Evolutionary conservation across 2,329 filamentous ascomycete species (phyloP).

Genomic region (Ascochyta lentis): DNA sequence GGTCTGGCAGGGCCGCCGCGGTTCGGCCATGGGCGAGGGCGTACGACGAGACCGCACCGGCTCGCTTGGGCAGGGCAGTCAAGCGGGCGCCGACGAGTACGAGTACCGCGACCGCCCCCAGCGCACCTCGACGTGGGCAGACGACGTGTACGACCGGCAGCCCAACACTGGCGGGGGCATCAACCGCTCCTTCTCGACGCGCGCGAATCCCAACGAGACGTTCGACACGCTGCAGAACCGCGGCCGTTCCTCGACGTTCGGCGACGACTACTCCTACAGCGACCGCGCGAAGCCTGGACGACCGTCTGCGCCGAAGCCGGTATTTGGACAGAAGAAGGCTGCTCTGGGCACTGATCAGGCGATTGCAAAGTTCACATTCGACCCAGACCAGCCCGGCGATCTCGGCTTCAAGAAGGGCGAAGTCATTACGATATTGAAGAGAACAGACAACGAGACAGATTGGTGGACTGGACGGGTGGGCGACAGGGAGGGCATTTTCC

Average conservation of each 20-base stretch:
- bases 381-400: slow-evolving; percentile 90
- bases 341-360: slow-evolving; percentile 74
- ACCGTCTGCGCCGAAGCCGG: slow-evolving; percentile 88
- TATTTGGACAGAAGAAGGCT: slow-evolving; percentile 65
- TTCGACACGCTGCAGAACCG: slow-evolving; percentile 55
- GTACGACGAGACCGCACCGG: slow-evolving; percentile 59
- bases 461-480: slow-evolving; percentile 98
- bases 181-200: slow-evolving; percentile 58
- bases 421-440: slow-evolving; percentile 91
- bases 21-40: slow-evolving; percentile 74
- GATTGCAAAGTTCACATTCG: slow-evolving; percentile 90
- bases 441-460: slow-evolving; percentile 90
- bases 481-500: slow-evolving; percentile 87
- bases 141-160: slow-evolving; percentile 73
- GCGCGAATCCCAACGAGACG: slow-evolving; percentile 57
- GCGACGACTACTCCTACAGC: slow-evolving; percentile 61
- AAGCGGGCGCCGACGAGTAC: slow-evolving; percentile 51
- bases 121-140: slow-evolving; percentile 75
- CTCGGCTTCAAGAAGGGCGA: slow-evolving; percentile 97
- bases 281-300: slow-evolving; percentile 71
- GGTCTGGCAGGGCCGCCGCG: slow-evolving; percentile 79
- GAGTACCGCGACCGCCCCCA: slow-evolving; percentile 64
- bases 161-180: slow-evolving; percentile 47
- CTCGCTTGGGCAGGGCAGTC: slow-evolving; percentile 36
- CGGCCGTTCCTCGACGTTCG: slow-evolving; percentile 51